Evolutionary conservation across 2,329 filamentous ascomycete species (phyloP).

Genomic region (Magnaporthiopsis rhizophila): DNA sequence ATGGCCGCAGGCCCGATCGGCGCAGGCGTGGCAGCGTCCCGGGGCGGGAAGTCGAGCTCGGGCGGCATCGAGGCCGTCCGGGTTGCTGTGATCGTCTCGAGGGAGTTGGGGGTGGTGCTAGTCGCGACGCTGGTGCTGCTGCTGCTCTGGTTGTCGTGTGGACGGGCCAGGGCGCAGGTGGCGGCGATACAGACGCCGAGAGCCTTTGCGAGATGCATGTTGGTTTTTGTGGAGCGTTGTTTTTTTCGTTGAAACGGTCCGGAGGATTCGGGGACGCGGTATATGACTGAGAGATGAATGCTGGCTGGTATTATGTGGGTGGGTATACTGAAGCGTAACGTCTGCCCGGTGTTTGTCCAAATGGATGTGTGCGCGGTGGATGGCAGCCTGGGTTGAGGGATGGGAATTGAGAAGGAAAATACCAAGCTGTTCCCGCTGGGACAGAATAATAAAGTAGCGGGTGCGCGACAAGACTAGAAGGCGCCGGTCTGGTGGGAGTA

Average conservation of each 20-base stretch:
- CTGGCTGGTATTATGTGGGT: background rate
- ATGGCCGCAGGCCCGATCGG: background rate
- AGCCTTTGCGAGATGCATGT: background rate
- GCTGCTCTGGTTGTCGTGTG: background rate
- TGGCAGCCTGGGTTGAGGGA: background rate
- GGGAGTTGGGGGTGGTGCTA: background rate
- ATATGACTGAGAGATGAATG: background rate
- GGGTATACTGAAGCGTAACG: background rate
- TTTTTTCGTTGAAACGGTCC: background rate
- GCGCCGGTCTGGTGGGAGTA: background rate
- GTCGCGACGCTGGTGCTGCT: background rate
- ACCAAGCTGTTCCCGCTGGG: background rate
- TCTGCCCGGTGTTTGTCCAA: background rate
- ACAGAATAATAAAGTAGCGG: background rate
- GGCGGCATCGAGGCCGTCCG: background rate
- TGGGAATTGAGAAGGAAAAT: background rate
- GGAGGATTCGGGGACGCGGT: background rate
- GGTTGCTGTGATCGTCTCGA: background rate
- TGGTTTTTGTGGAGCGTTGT: background rate
- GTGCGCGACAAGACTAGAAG: too few species aligned
- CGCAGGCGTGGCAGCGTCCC: too few species aligned
- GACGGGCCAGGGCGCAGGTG: background rate
- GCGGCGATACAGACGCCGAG: background rate
- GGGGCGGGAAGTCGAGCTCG: background rate
- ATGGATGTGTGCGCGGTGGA: background rate